Evolutionary conservation across 306 rosid species (phyloP).

Genomic region (Dalbergia cochinchinensis): DNA sequence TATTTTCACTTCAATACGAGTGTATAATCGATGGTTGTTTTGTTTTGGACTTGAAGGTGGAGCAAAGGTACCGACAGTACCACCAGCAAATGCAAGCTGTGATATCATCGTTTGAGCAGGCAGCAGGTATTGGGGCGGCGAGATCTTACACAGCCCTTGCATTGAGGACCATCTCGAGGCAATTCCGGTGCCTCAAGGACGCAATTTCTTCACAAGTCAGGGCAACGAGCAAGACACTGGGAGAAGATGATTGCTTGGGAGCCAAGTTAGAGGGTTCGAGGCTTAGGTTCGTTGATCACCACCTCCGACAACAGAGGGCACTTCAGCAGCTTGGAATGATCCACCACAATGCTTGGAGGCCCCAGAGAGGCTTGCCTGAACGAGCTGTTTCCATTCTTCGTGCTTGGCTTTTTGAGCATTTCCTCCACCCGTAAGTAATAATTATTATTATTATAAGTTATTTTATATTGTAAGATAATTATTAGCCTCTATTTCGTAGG

Average conservation of each 20-base stretch:
- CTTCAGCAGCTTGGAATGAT: conserved; percentile 81
- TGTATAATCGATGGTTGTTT: background rate
- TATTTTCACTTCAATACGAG: background rate
- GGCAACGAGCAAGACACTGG: conserved; percentile 63
- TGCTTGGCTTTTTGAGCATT: conserved; percentile 91
- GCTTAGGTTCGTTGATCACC: conserved; percentile 71
- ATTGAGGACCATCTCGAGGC: conserved; percentile 75
- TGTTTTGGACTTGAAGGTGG: conserved; percentile 56
- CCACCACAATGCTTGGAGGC: conserved; percentile 82
- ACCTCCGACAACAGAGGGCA: conserved; percentile 76
- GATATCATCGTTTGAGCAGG: conserved; percentile 68
- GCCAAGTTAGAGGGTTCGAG: conserved; percentile 71
- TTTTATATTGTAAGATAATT: too few species aligned
- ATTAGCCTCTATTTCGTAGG: too few species aligned
- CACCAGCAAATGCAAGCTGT: conserved; percentile 70
- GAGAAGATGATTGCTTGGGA: conserved; percentile 76
- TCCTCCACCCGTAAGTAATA: conserved; percentile 79
- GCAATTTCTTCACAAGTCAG: conserved; percentile 64
- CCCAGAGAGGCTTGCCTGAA: conserved; percentile 89
- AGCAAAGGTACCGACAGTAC: conserved; percentile 74
- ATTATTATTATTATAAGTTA: too few species aligned
- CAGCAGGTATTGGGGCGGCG: conserved; percentile 71
- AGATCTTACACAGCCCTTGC: conserved; percentile 74
- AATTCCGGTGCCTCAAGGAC: conserved; percentile 75
- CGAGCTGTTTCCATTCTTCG: conserved; percentile 89